Base-by-base conservation (phyloP, 805 yeast species). In the Kregervanrija fluxuum region DNA sequence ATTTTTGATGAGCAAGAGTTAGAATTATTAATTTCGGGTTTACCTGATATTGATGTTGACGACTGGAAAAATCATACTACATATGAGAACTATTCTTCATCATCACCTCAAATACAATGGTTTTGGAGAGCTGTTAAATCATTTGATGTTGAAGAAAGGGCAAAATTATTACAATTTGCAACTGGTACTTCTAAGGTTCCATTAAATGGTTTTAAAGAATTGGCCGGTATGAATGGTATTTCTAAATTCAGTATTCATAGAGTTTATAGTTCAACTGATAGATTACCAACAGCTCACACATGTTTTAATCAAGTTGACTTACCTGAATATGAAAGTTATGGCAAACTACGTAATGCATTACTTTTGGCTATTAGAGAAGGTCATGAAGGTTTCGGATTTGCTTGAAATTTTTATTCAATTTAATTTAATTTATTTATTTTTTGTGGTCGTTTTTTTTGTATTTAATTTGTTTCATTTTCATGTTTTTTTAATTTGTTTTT, bases 141-240 rank as follows among this genome's bases (percentile, higher is more conserved):
- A 1, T 93, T 93, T 66, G 96, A 88, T 56, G 77, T 76, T 13
- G 99, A 93, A 61, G 97, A 93, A 60, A 74, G 95, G 40, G 99
- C 99, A 8, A 90, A 89, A 59, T 67, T 93, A 51, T 68, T 93
- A 47, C 99, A 93, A 61, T 93, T 93, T 70, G 91, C 95, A 1
- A 93, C 99, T 0, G 99, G 99, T 48, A 91, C 99, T 0, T 82
- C 95, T 49, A 89, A 90, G 63, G 98, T 93, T 8, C 99, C 99
- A 17, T 71, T 90, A 49, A 85, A 85, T 56, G 99, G 99, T 1
- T 93, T 93, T 61, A 83, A 85, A 54, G 95, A 84, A 54, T 71
- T 93, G 49, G 82, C 85, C 45, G 96, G 98, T 14, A 86, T 89
- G 50, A 79, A 80, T 57, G 97, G 96, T 2, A 73, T 81, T 8